Conservation (phyloP, 768 basidiomycete species). For the Naganishia kalamii region DNA sequence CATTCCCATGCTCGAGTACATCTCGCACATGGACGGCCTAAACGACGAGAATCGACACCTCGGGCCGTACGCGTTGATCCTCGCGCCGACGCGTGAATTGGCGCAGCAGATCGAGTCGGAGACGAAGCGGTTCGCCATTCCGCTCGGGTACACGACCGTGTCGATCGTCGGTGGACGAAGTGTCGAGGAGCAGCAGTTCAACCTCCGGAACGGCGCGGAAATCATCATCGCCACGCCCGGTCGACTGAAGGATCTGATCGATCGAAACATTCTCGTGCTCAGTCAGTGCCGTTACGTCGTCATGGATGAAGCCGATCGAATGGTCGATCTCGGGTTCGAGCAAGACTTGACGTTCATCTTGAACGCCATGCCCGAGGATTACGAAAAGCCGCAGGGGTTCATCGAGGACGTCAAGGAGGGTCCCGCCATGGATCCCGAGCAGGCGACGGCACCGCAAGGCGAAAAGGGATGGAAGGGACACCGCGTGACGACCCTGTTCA, state of each 20-base stretch:
- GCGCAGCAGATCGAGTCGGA: conserved; percentile 96
- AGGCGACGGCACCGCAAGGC: conserved; percentile 20
- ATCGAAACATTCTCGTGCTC: conserved; percentile 88
- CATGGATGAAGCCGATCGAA: conserved; percentile 99
- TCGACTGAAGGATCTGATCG: conserved; percentile 93
- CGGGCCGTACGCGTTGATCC: conserved; percentile 85
- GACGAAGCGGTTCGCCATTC: conserved; percentile 80
- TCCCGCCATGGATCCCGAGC: conserved; percentile 47
- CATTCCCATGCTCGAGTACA: conserved; percentile 95
- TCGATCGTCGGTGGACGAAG: conserved; percentile 96
- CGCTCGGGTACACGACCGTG: conserved; percentile 86
- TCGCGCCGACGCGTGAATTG: conserved; percentile 96
- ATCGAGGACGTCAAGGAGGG: conserved; percentile 69
- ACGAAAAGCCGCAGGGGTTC: conserved; percentile 80
- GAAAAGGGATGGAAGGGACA: conserved; percentile 37
- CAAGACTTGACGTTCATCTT: conserved; percentile 87
- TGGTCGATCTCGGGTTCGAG: conserved; percentile 98
- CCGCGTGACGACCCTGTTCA: conserved; percentile 88
- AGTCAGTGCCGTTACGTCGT: conserved; percentile 97
- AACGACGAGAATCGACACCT: conserved; percentile 88
- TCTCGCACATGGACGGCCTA: conserved; percentile 73
- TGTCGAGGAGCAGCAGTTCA: conserved; percentile 96
- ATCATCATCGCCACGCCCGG: conserved; percentile 98
- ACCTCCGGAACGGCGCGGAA: conserved; percentile 93
- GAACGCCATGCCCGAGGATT: conserved; percentile 78